Conservation (phyloP, 1,284 basidiomycete genomes). For the Phylloboletellus chloephorus region DNA sequence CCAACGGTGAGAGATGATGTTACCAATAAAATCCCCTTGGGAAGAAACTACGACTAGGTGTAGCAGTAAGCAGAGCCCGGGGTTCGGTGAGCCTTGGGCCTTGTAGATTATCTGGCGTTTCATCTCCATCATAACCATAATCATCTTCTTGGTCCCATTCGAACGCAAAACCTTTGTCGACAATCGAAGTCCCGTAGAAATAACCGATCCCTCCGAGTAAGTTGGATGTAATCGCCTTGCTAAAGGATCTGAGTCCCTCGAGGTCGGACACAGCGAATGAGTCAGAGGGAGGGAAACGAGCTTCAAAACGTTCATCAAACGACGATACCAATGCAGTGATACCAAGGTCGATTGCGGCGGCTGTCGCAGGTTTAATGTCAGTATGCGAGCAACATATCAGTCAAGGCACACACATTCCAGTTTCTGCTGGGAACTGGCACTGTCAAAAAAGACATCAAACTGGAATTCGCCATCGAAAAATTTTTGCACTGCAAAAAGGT, state of each 20-base stretch:
- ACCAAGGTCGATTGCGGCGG: constrained; percentile 56
- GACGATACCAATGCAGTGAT: constrained; percentile 60
- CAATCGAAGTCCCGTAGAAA: constrained; percentile 87
- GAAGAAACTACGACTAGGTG: constrained; percentile 93
- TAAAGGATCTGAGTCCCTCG: constrained; percentile 63
- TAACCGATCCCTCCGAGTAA: constrained; percentile 90
- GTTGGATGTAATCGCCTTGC: constrained; percentile 84
- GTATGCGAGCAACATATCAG: constrained; percentile 8
- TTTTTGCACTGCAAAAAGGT: constrained; percentile 84
- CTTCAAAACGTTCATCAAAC: constrained; percentile 65
- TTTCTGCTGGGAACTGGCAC: constrained; percentile 55
- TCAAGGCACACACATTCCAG: constrained; percentile 48
- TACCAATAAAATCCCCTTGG: constrained; percentile 95
- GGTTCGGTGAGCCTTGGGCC: constrained; percentile 71
- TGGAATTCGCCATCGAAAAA: constrained; percentile 78
- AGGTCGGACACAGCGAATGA: constrained; percentile 46
- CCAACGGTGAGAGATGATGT: neutral
- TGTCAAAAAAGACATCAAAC: constrained; percentile 84
- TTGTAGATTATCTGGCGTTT: constrained; percentile 29
- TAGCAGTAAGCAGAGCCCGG: constrained; percentile 80
- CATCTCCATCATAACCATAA: constrained; percentile 38
- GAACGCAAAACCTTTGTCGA: constrained; percentile 78
- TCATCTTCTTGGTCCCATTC: constrained; percentile 87
- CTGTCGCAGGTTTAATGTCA: constrained; percentile 33
- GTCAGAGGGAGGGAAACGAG: constrained; percentile 60